Evolutionary conservation across 176 grass and related monocot species (phyloP).

Genomic region (Calamus simplicifolius): DNA sequence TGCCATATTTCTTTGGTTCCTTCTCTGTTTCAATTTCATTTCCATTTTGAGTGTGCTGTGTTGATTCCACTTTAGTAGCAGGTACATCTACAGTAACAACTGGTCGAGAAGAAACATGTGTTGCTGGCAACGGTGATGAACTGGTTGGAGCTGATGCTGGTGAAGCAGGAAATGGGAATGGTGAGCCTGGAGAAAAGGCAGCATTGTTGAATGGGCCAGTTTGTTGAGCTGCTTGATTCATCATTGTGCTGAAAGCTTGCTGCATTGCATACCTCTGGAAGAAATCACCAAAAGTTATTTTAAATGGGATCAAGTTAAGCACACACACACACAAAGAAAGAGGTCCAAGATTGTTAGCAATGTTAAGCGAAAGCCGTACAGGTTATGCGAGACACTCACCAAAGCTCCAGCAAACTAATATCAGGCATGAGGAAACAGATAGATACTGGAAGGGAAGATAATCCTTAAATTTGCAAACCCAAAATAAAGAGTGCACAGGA

Average conservation of each 20-base stretch:
- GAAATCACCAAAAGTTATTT: slow-evolving; percentile 1
- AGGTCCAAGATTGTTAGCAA: no score
- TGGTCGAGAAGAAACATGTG: slow-evolving; percentile 29
- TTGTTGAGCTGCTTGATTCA: slow-evolving; percentile 57
- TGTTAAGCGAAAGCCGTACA: no score
- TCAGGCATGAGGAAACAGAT: no score
- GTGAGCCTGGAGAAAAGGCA: slow-evolving; percentile 43
- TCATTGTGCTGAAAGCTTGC: slow-evolving; percentile 95
- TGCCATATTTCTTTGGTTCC: slow-evolving; percentile 77
- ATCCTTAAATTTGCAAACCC: no score
- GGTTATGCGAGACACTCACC: no score
- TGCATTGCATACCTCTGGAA: slow-evolving; percentile 69
- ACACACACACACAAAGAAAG: neutral
- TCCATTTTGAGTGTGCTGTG: slow-evolving; percentile 28
- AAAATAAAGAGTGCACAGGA: no score
- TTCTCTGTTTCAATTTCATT: slow-evolving; percentile 38
- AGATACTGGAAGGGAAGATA: no score
- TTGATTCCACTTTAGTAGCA: slow-evolving; percentile 51
- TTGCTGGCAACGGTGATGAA: slow-evolving; percentile 25
- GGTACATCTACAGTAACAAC: slow-evolving; percentile 64
- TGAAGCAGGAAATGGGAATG: slow-evolving; percentile 76
- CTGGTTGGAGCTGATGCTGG: slow-evolving; percentile 32
- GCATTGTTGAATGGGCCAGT: slow-evolving; percentile 33
- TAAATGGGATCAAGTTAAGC: neutral
- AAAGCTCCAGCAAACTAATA: no score